Conservation (phyloP, 2,329 filamentous ascomycete species). For the Elsinoe ampelina region DNA sequence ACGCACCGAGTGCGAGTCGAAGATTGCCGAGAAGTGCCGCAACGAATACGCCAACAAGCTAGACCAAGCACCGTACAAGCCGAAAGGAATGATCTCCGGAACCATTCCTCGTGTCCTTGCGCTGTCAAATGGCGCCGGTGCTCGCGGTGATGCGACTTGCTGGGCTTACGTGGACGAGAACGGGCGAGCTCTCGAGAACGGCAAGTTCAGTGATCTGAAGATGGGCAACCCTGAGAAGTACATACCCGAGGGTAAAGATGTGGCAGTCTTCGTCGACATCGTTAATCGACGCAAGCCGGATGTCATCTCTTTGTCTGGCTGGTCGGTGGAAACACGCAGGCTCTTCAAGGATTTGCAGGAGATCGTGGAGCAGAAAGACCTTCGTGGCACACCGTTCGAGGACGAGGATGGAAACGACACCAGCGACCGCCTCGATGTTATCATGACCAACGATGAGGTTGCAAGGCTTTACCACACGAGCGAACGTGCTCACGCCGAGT, state of each 20-base stretch:
- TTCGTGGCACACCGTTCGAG: conserved; percentile 73
- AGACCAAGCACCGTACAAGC: conserved; percentile 93
- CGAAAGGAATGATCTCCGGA: conserved; percentile 81
- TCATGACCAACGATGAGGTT: conserved; percentile 93
- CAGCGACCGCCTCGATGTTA: conserved; percentile 72
- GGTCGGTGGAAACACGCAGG: conserved; percentile 75
- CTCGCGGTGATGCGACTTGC: conserved; percentile 69
- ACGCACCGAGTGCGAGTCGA: conserved; percentile 86
- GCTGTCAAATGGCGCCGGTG: conserved; percentile 75
- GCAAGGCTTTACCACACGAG: conserved; percentile 94
- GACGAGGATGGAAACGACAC: conserved; percentile 65
- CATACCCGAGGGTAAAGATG: conserved; percentile 54
- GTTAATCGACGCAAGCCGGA: conserved; percentile 75
- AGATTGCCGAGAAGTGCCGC: conserved; percentile 77
- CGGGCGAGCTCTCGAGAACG: conserved; percentile 77
- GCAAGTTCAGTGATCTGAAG: conserved; percentile 72
- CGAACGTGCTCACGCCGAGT: conserved; percentile 65
- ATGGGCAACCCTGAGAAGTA: conserved; percentile 56
- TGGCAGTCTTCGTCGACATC: conserved; percentile 66
- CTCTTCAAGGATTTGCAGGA: conserved; percentile 73
- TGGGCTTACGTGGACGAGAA: conserved; percentile 95
- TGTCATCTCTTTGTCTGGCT: conserved; percentile 81
- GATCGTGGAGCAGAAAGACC: conserved; percentile 65
- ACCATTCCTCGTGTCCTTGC: conserved; percentile 80
- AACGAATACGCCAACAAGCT: conserved; percentile 83